These are phyloP conservation scores for Lentinus brumalis DNA, from an alignment of 768 basidiomycete species.

Conservation along the genomic window DNA sequence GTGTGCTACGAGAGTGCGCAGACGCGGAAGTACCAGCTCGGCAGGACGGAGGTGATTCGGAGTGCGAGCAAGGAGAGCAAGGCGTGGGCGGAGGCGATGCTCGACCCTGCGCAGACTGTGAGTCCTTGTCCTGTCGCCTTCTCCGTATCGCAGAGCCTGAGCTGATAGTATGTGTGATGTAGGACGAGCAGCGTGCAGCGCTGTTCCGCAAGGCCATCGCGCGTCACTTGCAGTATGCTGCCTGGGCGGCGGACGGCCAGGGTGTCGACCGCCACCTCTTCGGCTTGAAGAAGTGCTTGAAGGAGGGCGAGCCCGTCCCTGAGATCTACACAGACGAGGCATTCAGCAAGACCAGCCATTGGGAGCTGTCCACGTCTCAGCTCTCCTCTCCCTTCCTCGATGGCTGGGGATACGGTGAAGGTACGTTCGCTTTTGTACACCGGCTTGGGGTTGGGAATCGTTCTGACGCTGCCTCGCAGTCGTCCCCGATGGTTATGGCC, in stretches of 20 bases:
- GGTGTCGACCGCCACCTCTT: constrained; percentile 97
- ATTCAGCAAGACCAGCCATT: constrained; percentile 72
- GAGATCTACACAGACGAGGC: constrained; percentile 75
- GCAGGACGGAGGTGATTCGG: constrained; percentile 94
- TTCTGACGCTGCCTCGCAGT: constrained; percentile 47
- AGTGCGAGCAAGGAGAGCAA: constrained; percentile 81
- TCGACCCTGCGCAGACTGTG: constrained; percentile 53
- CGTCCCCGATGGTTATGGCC: constrained; percentile 88
- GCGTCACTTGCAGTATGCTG: constrained; percentile 85
- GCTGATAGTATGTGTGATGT: neutral
- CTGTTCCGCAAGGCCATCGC: constrained; percentile 76
- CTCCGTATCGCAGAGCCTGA: neutral
- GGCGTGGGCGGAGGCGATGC: constrained; percentile 90
- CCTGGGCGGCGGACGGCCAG: constrained; percentile 91
- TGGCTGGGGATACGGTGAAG: constrained; percentile 98
- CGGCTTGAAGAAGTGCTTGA: constrained; percentile 83
- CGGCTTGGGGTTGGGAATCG: neutral
- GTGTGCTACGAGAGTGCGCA: constrained; percentile 94
- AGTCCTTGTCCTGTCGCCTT: constrained; percentile 23
- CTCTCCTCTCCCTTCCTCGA: constrained; percentile 80
- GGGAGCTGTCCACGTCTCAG: constrained; percentile 93
- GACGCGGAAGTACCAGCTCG: constrained; percentile 88
- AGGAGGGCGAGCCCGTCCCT: constrained; percentile 71
- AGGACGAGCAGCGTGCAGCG: constrained; percentile 59
- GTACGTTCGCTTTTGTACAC: constrained; percentile 42